Percentiles rank a stretch among this genome's conserved stretches.
These are phyloP conservation scores for Aspergillus sclerotiicarbonarius DNA, from an alignment of 495 filamentous ascomycete genomes.

Conservation along the genomic window DNA sequence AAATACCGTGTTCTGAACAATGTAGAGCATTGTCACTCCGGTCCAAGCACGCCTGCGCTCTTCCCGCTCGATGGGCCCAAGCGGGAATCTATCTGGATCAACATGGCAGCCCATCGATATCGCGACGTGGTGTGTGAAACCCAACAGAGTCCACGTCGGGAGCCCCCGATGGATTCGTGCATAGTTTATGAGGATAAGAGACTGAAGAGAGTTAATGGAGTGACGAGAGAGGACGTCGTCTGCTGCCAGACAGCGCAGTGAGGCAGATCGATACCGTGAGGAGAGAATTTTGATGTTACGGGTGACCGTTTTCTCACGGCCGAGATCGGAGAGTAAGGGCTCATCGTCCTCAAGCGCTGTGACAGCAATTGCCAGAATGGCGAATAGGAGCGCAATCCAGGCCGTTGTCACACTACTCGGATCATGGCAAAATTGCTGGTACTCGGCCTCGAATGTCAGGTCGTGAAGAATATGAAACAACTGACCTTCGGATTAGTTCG, in stretches of 20 bases:
- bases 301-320: conserved; percentile 38
- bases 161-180: conserved; percentile 41
- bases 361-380: conserved; percentile 42
- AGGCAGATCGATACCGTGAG: conserved; percentile 42
- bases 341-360: conserved; percentile 46
- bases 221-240: conserved; percentile 44
- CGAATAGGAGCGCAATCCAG: conserved; percentile 47
- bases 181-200: conserved; percentile 44
- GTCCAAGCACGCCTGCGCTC: conserved; percentile 48
- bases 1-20: conserved; percentile 39
- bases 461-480: conserved; percentile 49
- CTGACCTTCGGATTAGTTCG: conserved; percentile 10
- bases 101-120: conserved; percentile 49
- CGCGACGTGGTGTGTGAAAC: conserved; percentile 47
- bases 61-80: conserved; percentile 45
- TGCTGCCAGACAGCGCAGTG: conserved; percentile 44
- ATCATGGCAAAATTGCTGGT: conserved; percentile 44
- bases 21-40: conserved; percentile 45
- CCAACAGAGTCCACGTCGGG: conserved; percentile 41
- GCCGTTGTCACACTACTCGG: conserved; percentile 38
- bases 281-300: conserved; percentile 43
- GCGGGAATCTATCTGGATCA: conserved; percentile 42
- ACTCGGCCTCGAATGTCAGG: conserved; percentile 47
- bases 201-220: conserved; percentile 47
- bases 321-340: conserved; percentile 40